Evolutionary conservation across 176 grass and related monocot genomes (phyloP), one percentile per base, ranked within the genome.

Genomic region (Ananas comosus): DNA sequence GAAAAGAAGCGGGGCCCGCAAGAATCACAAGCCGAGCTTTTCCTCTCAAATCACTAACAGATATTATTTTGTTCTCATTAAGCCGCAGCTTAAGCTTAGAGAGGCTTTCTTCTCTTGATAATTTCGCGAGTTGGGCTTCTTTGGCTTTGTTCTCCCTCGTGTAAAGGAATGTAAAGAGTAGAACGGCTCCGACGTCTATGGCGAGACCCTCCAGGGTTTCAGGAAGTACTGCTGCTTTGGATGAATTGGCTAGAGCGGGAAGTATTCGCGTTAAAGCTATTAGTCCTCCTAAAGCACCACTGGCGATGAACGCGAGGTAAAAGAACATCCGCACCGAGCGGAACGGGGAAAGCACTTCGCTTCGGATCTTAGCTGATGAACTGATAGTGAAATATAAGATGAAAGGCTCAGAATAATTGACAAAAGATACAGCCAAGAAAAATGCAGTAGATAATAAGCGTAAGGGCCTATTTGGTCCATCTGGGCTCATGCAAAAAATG

Each of bases 271-370:
- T 77, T 11, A 90, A 72, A 51, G 93, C 74, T 72, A 96, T 96
- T 72, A 96, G 69, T 13, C 73, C 84, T 11, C 93, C 89, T 4
- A 92, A 79, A 50, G 73, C 50, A 29, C 28, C 89, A 71, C 86
- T 96, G 12, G 88, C 93, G 63, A 87, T 90, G 79, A 96, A 96
- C 52, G 89, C 88, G 1, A 96, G 79, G 78, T 96, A 96, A 82
- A 96, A 96, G 82, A 96, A 96, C 93, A 96, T 96, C 59, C 93
- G 86, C 70, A 96, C 77, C 11, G 86, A 74, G 4, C 93, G 88
- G 74, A 75, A 92, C 1, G 93, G 93, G 49, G 93, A 87, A 49
- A 96, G 79, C 1, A 96, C 93, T 79, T 96, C 93, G 69, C 86
- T 96, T 85, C 89, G 76, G 58, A 96, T 88, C 80, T 79, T 96